These are phyloP conservation scores for Candida glaebosa DNA, from an alignment of 805 yeast species.

Conservation along the genomic window DNA sequence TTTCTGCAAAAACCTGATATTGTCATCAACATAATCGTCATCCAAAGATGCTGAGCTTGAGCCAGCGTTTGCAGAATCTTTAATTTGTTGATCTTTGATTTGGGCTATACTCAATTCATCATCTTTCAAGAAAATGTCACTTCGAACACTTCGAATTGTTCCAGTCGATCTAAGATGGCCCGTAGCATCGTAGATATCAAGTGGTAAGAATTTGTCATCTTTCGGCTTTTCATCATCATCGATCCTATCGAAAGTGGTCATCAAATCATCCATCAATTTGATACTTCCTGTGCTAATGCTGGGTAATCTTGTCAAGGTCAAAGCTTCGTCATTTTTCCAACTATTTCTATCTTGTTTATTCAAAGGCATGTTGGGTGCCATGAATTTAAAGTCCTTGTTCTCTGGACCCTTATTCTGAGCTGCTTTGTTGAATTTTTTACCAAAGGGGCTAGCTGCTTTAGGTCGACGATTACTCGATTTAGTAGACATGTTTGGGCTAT, in stretches of 20 bases:
- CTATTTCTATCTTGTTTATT: background rate
- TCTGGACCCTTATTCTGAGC: too few relatives aligned
- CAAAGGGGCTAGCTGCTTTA: too few relatives aligned
- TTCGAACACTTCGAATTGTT: constrained; percentile 1
- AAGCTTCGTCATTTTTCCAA: background rate
- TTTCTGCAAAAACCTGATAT: constrained; percentile 23
- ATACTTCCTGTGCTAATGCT: constrained; percentile 11
- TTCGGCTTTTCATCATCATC: constrained; percentile 7
- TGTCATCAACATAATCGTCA: constrained; percentile 29
- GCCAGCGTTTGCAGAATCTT: constrained; percentile 15
- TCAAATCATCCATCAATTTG: constrained; percentile 15
- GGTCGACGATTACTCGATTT: too few relatives aligned
- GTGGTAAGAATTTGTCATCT: background rate
- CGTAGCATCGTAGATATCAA: background rate
- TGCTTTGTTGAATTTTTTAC: too few relatives aligned
- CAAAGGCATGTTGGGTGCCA: background rate
- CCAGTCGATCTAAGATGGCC: background rate
- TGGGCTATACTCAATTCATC: constrained; percentile 41
- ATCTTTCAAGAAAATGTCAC: constrained; percentile 28
- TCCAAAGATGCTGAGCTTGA: constrained; percentile 15
- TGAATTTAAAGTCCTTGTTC: background rate
- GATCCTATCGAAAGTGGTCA: constrained; percentile 17
- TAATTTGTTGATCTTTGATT: constrained; percentile 35
- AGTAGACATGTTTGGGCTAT: too few relatives aligned
- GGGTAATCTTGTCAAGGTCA: constrained; percentile 12